Evolutionary conservation across 345 rosid species (phyloP).

Genomic region (Laguncularia racemosa): DNA sequence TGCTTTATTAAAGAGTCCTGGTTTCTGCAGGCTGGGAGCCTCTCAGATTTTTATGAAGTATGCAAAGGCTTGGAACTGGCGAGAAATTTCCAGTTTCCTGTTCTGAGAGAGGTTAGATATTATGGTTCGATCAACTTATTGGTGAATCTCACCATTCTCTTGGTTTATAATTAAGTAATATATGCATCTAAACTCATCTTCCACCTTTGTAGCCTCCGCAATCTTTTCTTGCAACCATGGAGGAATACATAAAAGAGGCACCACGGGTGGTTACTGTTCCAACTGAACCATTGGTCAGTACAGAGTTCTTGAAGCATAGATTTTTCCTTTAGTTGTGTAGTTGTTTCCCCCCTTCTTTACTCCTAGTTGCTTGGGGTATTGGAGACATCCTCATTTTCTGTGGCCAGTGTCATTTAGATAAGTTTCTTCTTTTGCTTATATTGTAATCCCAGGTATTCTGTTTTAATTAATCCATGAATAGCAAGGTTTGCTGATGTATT

Average conservation of each 20-base stretch:
- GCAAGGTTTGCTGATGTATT: conserved; percentile 15
- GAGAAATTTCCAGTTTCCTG: conserved; percentile 95
- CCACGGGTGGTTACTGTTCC: conserved; percentile 80
- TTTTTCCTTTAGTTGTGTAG: neutral
- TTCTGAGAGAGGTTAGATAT: conserved; percentile 68
- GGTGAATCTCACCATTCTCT: neutral
- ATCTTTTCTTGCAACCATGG: conserved; percentile 90
- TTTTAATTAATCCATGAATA: too few relatives aligned
- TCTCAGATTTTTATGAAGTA: conserved; percentile 86
- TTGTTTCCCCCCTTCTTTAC: too few relatives aligned
- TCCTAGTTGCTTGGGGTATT: too few relatives aligned
- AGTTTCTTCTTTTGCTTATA: too few relatives aligned
- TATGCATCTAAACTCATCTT: neutral
- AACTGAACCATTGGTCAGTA: conserved; percentile 65
- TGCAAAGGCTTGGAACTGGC: conserved; percentile 98
- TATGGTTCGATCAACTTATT: neutral
- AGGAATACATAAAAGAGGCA: conserved; percentile 95
- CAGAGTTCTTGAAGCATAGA: neutral
- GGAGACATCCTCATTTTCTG: too few relatives aligned
- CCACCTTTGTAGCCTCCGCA: conserved; percentile 72
- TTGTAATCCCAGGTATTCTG: too few relatives aligned
- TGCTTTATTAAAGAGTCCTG: conserved; percentile 4
- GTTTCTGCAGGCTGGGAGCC: conserved; percentile 68
- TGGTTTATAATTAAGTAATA: neutral
- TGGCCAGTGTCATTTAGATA: too few relatives aligned